A percentile compares a stretch with the other conserved stretches of the same genome.
These are phyloP conservation scores for Dovyalis caffra DNA, from an alignment of 345 rosid genomes.

Conservation along the genomic window DNA sequence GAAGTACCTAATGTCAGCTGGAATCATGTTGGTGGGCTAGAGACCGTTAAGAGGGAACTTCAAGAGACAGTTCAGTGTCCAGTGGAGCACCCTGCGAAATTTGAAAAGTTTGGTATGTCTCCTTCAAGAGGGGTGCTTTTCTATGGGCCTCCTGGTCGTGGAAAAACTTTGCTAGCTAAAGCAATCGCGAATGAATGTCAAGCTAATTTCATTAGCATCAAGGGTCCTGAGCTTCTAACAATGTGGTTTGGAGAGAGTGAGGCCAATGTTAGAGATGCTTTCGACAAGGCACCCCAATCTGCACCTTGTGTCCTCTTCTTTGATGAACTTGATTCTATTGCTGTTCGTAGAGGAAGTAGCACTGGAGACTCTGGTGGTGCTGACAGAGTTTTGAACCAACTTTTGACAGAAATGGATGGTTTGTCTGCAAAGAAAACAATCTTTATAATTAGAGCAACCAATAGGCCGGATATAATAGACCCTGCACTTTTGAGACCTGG, in stretches of 20 bases:
- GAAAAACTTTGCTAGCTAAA: slow-evolving; percentile 23
- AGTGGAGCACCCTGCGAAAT: slow-evolving; percentile 26
- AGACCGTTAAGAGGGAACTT: slow-evolving; percentile 28
- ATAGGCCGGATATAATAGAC: no score
- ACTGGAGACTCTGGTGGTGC: no score
- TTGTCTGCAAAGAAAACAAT: no score
- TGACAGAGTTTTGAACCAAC: no score
- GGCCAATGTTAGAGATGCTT: slow-evolving; percentile 21
- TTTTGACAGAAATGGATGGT: no score
- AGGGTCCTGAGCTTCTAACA: no score
- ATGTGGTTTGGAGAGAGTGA: slow-evolving; percentile 31
- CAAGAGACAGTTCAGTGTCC: slow-evolving; percentile 28
- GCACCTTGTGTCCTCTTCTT: slow-evolving; percentile 26
- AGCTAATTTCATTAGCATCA: slow-evolving; percentile 26
- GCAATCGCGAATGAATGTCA: slow-evolving; percentile 26
- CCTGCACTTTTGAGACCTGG: no score
- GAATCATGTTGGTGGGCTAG: slow-evolving; percentile 23
- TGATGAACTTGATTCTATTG: slow-evolving; percentile 25
- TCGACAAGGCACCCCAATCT: slow-evolving; percentile 24
- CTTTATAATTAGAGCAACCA: no score
- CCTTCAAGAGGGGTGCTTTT: slow-evolving; percentile 26
- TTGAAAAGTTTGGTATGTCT: no score
- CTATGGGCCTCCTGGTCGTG: slow-evolving; percentile 27
- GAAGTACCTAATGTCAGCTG: slow-evolving; percentile 23
- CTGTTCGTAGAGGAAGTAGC: no score